Conservation (phyloP, 1,284 basidiomycete species). For the Fomitopsis palustris region DNA sequence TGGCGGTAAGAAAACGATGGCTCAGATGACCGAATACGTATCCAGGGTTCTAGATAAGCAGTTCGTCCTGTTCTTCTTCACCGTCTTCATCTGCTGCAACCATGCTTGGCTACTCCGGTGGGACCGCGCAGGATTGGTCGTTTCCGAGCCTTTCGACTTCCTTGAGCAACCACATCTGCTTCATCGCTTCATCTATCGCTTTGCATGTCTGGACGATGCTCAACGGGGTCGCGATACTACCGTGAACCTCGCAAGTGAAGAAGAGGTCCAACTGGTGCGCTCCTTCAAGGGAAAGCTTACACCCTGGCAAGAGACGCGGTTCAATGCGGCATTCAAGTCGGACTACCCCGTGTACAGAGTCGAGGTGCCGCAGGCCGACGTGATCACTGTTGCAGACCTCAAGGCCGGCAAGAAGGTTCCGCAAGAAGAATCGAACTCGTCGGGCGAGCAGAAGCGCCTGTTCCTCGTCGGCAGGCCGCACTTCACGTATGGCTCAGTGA, state of each 20-base stretch:
- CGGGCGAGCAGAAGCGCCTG: background rate
- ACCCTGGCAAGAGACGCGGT: too few species aligned
- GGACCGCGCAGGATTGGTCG: background rate
- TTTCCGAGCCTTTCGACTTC: background rate
- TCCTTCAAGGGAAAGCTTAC: too few species aligned
- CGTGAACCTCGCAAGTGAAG: background rate
- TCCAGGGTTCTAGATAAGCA: too few species aligned
- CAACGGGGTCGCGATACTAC: slow-evolving; percentile 8
- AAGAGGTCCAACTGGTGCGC: background rate
- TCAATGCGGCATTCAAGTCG: background rate
- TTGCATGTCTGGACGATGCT: slow-evolving; percentile 2
- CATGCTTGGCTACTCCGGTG: background rate
- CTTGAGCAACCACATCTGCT: slow-evolving; percentile 4
- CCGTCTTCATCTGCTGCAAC: background rate
- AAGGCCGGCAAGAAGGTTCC: background rate
- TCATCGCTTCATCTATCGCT: slow-evolving; percentile 9
- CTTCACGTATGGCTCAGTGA: background rate
- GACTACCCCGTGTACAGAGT: background rate
- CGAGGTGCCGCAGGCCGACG: background rate
- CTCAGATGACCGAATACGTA: too few species aligned
- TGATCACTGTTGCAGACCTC: background rate
- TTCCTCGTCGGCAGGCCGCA: background rate
- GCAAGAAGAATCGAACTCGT: background rate
- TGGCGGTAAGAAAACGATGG: too few species aligned
- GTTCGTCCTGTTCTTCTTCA: slow-evolving; percentile 1